phyloP scores from a whole-genome alignment of 176 grass and related monocot species.

The Thalia dealbata region DNA sequence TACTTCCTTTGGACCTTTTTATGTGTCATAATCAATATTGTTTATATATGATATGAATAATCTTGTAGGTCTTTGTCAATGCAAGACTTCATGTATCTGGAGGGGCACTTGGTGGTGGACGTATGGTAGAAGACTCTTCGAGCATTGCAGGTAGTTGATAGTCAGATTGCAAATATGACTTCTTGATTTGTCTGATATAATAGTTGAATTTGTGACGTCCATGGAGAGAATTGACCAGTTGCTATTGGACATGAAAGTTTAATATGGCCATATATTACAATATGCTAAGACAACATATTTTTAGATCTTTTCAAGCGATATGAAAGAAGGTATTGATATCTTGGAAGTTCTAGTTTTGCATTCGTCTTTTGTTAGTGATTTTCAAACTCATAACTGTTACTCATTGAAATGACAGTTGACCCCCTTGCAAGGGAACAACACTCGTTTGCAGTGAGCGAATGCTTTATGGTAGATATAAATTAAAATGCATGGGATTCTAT shows the following conservation, averaged over 20 bases:
- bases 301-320: not conserved
- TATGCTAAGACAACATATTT: not conserved
- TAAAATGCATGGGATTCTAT: too few relatives aligned
- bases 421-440: too few relatives aligned
- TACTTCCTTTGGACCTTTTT: conserved; percentile 11
- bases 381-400: too few relatives aligned
- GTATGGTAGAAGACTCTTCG: conserved; percentile 98
- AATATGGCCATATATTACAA: not conserved
- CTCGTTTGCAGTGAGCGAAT: too few relatives aligned
- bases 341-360: not conserved
- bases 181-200: not conserved
- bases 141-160: conserved; percentile 76
- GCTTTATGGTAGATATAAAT: too few relatives aligned
- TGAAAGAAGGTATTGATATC: not conserved
- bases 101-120: conserved; percentile 97
- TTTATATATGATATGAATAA: not conserved
- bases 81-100: conserved; percentile 98
- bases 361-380: too few relatives aligned
- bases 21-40: not conserved
- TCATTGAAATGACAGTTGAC: too few relatives aligned
- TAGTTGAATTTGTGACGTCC: not conserved
- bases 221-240: not conserved
- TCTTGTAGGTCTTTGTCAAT: conserved; percentile 90
- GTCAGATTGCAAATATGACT: conserved; percentile 10
- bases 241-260: not conserved